These are phyloP conservation scores for Spencermartinsiella europaea DNA, from an alignment of 805 yeast species.

Conservation along the genomic window DNA sequence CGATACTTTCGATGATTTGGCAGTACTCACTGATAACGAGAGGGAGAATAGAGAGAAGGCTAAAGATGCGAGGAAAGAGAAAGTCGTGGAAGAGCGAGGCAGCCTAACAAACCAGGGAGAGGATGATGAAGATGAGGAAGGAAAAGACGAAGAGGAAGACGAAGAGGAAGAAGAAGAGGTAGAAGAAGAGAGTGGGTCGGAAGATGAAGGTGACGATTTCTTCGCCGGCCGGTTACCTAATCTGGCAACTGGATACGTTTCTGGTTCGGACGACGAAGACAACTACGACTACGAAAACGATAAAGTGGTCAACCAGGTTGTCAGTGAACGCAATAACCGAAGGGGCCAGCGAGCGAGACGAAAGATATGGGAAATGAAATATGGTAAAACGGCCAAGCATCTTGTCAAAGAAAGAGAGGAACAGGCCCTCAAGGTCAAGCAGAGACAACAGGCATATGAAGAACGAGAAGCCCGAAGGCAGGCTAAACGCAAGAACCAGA, in stretches of 20 bases:
- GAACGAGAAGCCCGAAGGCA: constrained; percentile 41
- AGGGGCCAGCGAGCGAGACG: constrained; percentile 97
- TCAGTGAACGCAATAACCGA: constrained; percentile 64
- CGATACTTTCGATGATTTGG: not conserved
- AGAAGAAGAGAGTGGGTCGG: constrained; percentile 14
- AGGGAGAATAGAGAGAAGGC: not conserved
- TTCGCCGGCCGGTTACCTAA: constrained; percentile 49
- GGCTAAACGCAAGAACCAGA: not conserved
- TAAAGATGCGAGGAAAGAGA: not conserved
- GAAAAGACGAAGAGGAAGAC: constrained; percentile 20
- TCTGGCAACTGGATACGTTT: constrained; percentile 72
- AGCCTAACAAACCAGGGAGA: constrained; percentile 3
- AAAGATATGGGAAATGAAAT: constrained; percentile 92
- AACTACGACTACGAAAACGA: constrained; percentile 23
- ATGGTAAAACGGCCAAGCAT: constrained; percentile 79
- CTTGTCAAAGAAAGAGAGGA: constrained; percentile 60
- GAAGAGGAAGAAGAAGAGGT: constrained; percentile 17
- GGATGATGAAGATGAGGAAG: constrained; percentile 7
- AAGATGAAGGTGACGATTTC: constrained; percentile 41
- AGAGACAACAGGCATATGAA: constrained; percentile 61
- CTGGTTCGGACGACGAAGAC: constrained; percentile 62
- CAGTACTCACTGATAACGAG: not conserved
- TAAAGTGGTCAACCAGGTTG: constrained; percentile 17
- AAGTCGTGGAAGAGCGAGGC: constrained; percentile 2
- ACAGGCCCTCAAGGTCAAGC: constrained; percentile 49